phyloP scores from a whole-genome alignment of 192 early-diverging fungal genomes.

The Irineochytrium annulatum region DNA sequence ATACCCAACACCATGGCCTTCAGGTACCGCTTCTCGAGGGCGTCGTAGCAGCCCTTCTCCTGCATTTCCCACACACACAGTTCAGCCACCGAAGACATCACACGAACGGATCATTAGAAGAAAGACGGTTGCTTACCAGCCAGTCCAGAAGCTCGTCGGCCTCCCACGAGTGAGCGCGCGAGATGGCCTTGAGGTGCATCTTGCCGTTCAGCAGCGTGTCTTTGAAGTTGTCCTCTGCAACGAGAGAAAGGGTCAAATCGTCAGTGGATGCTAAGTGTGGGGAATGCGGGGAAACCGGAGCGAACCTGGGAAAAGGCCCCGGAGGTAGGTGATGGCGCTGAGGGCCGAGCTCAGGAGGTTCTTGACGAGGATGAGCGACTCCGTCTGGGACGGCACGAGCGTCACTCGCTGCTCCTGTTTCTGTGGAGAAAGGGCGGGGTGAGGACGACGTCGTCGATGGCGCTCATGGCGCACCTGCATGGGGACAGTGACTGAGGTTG shows the following conservation, averaged over 20 bases:
- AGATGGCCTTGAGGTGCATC: constrained; percentile 30
- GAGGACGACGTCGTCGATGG: too few species aligned
- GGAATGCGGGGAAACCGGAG: too few species aligned
- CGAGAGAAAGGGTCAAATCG: background rate
- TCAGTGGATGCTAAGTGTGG: background rate
- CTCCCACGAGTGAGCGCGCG: constrained; percentile 26
- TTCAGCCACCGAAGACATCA: background rate
- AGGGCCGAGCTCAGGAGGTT: constrained; percentile 37
- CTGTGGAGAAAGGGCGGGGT: too few species aligned
- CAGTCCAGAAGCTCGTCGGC: constrained; percentile 41
- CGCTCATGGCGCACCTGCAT: too few species aligned
- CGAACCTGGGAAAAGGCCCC: constrained; percentile 3
- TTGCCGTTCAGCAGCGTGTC: constrained; percentile 23
- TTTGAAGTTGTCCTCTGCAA: constrained; percentile 44
- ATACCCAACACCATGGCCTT: constrained; percentile 50
- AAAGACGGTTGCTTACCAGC: constrained; percentile 19
- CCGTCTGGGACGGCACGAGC: constrained; percentile 8
- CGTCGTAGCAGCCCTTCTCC: constrained; percentile 44
- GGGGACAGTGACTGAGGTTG: too few species aligned
- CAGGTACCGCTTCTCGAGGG: constrained; percentile 39
- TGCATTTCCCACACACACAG: background rate
- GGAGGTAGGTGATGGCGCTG: constrained; percentile 42
- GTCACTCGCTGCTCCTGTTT: constrained; percentile 20
- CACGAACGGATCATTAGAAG: background rate
- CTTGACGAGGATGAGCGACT: constrained; percentile 34